phyloP scores from a whole-genome alignment of 73 alveolate species.

The Paramecium sexaurelia region DNA sequence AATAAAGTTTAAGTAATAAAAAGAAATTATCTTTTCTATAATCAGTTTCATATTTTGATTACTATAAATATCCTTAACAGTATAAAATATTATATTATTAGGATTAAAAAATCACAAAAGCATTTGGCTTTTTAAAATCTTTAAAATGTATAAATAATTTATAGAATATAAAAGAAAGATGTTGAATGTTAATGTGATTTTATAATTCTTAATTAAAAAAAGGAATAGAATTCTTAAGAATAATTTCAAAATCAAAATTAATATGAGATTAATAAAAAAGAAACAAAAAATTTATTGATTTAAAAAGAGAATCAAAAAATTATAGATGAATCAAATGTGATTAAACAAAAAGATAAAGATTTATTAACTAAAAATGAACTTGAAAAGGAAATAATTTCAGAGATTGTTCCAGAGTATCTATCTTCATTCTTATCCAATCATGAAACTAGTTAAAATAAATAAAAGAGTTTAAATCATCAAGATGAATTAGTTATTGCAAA shows the following conservation, averaged over 20 bases:
- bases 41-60: neutral
- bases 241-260: neutral
- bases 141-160: neutral
- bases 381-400: neutral
- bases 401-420: neutral
- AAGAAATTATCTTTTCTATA: neutral
- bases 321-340: neutral
- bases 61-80: neutral
- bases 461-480: neutral
- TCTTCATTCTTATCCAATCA: neutral
- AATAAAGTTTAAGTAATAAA: neutral
- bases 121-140: neutral
- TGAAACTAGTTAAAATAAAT: neutral
- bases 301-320: neutral
- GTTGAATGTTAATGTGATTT: neutral
- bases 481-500: neutral
- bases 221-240: neutral
- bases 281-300: neutral
- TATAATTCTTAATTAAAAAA: neutral
- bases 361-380: neutral
- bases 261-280: neutral
- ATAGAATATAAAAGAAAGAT: neutral
- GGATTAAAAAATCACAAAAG: neutral
- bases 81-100: neutral
- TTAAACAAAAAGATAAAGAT: neutral